These are phyloP conservation scores for Exserohilum rostratum DNA, from an alignment of 2,329 filamentous ascomycete species.

Conservation along the genomic window DNA sequence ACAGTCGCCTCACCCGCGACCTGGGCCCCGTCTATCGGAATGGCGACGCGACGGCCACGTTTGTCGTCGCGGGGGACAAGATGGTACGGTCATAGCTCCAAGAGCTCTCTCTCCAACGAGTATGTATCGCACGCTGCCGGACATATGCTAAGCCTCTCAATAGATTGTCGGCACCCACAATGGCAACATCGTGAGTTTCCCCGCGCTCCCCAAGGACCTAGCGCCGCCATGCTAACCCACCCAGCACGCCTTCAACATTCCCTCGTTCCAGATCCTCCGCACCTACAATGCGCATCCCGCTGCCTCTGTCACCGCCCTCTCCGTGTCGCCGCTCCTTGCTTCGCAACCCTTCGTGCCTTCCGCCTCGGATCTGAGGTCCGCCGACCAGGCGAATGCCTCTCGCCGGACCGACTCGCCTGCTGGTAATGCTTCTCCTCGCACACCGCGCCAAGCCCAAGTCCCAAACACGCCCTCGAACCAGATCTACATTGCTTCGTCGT, in stretches of 20 bases:
- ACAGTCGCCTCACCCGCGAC: slow-evolving; percentile 81
- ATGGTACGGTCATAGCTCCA: slow-evolving; percentile 68
- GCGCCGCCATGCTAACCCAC: slow-evolving; percentile 14
- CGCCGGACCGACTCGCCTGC: slow-evolving; percentile 36
- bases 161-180: slow-evolving; percentile 94
- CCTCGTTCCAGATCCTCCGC: slow-evolving; percentile 78
- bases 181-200: slow-evolving; percentile 82
- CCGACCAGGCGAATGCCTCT: slow-evolving; percentile 48
- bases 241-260: slow-evolving; percentile 84
- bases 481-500: slow-evolving; percentile 91
- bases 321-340: slow-evolving; percentile 81
- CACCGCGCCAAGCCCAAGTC: slow-evolving; percentile 64
- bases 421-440: slow-evolving; percentile 53
- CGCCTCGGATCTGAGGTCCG: slow-evolving; percentile 25
- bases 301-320: slow-evolving; percentile 87
- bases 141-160: slow-evolving; percentile 42
- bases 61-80: slow-evolving; percentile 91
- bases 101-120: slow-evolving; percentile 9
- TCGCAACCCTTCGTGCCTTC: slow-evolving; percentile 53
- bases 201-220: neutral
- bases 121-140: slow-evolving; percentile 68
- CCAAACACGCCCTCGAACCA: slow-evolving; percentile 83
- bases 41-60: slow-evolving; percentile 91
- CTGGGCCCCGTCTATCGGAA: slow-evolving; percentile 85
- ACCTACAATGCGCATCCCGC: slow-evolving; percentile 86